Percentiles rank a stretch among this genome's conserved stretches.
These are phyloP conservation scores for Ottelia alismoides DNA, from an alignment of 106 monocot species.

Conservation along the genomic window DNA sequence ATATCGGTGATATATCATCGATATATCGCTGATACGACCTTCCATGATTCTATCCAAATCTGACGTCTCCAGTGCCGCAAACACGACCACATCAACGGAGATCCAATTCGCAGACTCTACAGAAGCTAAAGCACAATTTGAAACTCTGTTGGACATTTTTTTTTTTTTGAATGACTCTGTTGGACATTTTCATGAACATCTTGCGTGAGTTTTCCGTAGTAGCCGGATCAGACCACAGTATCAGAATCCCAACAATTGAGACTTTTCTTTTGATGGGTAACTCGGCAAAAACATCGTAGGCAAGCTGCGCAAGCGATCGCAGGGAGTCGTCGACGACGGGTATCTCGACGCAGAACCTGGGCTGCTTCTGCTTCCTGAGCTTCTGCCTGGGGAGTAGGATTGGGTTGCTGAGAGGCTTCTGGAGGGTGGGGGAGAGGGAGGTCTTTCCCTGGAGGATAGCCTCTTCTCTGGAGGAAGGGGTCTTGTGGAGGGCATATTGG, in stretches of 20 bases:
- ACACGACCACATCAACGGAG: constrained; percentile 49
- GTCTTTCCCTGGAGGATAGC: constrained; percentile 71
- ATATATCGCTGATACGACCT: too few relatives aligned
- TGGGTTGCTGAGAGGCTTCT: constrained; percentile 68
- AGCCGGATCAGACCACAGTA: constrained; percentile 42
- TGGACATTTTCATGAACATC: constrained; percentile 12
- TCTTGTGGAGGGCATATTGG: constrained; percentile 6
- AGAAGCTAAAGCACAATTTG: constrained; percentile 28
- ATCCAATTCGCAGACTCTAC: constrained; percentile 8
- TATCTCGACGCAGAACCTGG: constrained; percentile 67
- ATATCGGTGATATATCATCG: too few relatives aligned
- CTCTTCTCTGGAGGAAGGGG: constrained; percentile 75
- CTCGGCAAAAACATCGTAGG: constrained; percentile 49
- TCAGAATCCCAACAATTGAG: constrained; percentile 22
- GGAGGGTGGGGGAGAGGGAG: constrained; percentile 53
- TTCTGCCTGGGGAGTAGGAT: constrained; percentile 37
- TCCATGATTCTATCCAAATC: too few relatives aligned
- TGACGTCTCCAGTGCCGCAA: constrained; percentile 36
- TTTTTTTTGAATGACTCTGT: constrained; percentile 24
- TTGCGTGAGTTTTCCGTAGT: constrained; percentile 10
- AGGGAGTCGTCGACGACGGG: constrained; percentile 77
- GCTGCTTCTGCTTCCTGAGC: constrained; percentile 63
- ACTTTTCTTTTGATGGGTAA: constrained; percentile 43
- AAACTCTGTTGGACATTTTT: constrained; percentile 5
- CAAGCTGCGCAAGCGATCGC: constrained; percentile 43